Percentiles rank a stretch among this genome's conserved stretches.
Evolutionary conservation across 768 basidiomycete genomes (phyloP).

Genomic region (Leucogyrophana mollusca): DNA sequence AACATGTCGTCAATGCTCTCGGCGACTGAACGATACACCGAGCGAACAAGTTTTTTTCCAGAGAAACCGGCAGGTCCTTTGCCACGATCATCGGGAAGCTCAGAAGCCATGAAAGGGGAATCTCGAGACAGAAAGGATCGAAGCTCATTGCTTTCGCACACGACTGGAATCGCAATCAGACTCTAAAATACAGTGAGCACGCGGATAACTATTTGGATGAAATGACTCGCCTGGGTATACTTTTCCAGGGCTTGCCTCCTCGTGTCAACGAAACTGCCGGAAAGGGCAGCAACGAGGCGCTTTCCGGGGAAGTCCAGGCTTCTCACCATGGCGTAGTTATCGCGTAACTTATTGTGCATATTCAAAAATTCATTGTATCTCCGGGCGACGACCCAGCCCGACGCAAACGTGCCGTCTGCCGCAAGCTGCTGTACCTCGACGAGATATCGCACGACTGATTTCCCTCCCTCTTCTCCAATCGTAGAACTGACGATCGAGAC

Average conservation of each 20-base stretch:
- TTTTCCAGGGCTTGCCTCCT: constrained; percentile 79
- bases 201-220: constrained; percentile 5
- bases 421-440: constrained; percentile 89
- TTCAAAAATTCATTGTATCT: constrained; percentile 94
- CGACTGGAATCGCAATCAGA: constrained; percentile 67
- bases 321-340: constrained; percentile 64
- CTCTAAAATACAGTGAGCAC: constrained; percentile 42
- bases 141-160: constrained; percentile 82
- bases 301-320: constrained; percentile 91
- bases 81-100: constrained; percentile 32
- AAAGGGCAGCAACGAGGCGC: constrained; percentile 83
- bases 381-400: constrained; percentile 91
- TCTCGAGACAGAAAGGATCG: constrained; percentile 85
- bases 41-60: constrained; percentile 76
- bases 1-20: constrained; percentile 97
- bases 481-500: constrained; percentile 86
- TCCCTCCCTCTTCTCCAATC: constrained; percentile 80
- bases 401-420: constrained; percentile 72
- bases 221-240: constrained; percentile 70
- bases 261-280: constrained; percentile 84
- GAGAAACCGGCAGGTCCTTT: constrained; percentile 54
- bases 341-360: constrained; percentile 84
- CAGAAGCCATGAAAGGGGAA: constrained; percentile 74
- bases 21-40: constrained; percentile 87
- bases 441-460: constrained; percentile 88